Evolutionary conservation across 2,329 filamentous ascomycete species (phyloP), one percentile per base, ranked within the genome.

Genomic region (Meredithiella fracta): DNA sequence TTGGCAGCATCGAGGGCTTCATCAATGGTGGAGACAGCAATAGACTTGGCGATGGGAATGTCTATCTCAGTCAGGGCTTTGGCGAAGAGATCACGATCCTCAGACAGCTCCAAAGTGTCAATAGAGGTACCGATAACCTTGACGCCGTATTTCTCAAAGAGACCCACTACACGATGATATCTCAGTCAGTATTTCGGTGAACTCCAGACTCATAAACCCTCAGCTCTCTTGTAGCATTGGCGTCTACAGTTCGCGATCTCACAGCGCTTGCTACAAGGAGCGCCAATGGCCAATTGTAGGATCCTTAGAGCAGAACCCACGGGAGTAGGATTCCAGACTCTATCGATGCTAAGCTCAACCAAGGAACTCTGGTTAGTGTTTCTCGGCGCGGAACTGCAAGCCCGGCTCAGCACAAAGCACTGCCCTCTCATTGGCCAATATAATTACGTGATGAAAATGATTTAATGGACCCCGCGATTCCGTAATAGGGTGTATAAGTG

Each of bases 1-100:
- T 86, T 78, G 34, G 91, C 92, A 59, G 92, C 92, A 38, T 86
- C 81, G 53, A 98, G 76, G 59, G 92, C 92, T 67, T 96, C 90
- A 57, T 97, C 92, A 59, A 97, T 77, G 38, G 89, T 94, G 63
- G 80, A 77, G 59, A 96, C 91, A 60, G 92, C 92, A 64, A 95
- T 89, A 6, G 90, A 96, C 72, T 96, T 86, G 56, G 92, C 92
- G 64, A 97, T 96, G 59, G 92, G 92, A 63, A 97, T 97, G 66
- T 96, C 77, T 67, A 98, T 98, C 74, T 97, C 91, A 64, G 94
- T 90, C 59, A 98, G 77, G 52, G 92, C 92, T 73, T 94, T 90
- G 60, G 91, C 82, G 68, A 98, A 98, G 61, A 97, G 78, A 67
- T 97, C 92, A 73, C 92, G 83, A 69, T 98, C 92, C 72, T 61